Evolutionary conservation across 331 rosid species (phyloP), one percentile per base, ranked within the genome.

Genomic region (Saraca asoca): DNA sequence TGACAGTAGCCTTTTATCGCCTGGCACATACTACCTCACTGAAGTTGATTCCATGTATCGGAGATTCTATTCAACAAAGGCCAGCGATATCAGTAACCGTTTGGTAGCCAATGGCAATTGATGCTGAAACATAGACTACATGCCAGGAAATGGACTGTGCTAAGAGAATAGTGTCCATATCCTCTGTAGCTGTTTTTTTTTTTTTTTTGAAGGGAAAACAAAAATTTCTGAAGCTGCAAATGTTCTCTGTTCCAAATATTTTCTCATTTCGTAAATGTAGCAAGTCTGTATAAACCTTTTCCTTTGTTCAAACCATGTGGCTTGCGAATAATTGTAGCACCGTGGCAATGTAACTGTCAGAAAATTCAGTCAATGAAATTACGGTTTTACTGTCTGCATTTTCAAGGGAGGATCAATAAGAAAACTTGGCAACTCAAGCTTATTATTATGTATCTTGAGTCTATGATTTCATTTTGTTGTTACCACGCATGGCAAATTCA

Each of bases 11-110:
- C 91, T 86, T 66, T 81, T 94, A 69, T 29, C 84, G 48, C 77
- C 90, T 41, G 99, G 97, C 78, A 88, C 97, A 16, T 94, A 78
- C 91, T 94, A 94, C 78, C 99, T 94, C 61, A 94, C 99, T 0
- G 91, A 94, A 79, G 99, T 94, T 2, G 99, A 94, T 66, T 77
- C 91, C 64, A 77, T 76, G 82, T 94, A 94, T 44, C 82, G 99
- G 69, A 85, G 99, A 75, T 94, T 88, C 91, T 94, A 94, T 15
- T 71, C 72, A 58, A 73, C 76, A 78, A 94, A 90, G 73, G 69
- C 74, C 16, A 62, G 55, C 1, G 69, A 72, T 20, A 63, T 59
- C 70, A 33, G 61, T 53, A 90, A 90, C 43, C 79, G 85, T 46
- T 72, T 46, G 63, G 62, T 71, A 34, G 79, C 83, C 73, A 90